Base-by-base conservation (phyloP, 192 early-diverging fungal species). In the Entomortierella parvispora region DNA sequence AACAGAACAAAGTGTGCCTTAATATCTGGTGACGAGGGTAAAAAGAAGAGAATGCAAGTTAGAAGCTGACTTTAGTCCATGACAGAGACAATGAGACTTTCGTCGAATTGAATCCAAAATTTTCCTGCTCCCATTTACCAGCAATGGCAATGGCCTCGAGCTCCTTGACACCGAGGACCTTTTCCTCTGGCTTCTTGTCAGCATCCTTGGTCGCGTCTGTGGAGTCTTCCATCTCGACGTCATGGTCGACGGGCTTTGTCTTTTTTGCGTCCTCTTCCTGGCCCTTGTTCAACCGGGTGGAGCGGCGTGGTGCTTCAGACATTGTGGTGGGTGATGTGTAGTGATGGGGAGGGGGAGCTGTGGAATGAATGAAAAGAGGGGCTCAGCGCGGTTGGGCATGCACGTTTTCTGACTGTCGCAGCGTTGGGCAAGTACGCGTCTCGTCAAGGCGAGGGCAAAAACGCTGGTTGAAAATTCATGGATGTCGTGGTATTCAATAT, bases 1-100 rank as follows among this genome's bases (percentile, higher is more conserved):
- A 99, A 80, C 40, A 97, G 82, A n/a, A 71, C 63, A 74, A 95
- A 86, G 80, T 94, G 93, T 61, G 93, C 92, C 65, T 92, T 92
- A 58, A 97, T 86, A 81, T 99, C 97, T 97, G 82, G 44, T 23
- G 25, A 23, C 18, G 20, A 15, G 22, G 22, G 12, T 34, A 53
- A 22, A 15, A 18, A 44, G 2, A 5, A 3, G 7, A 3, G 22
- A 22, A 33, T 37, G 23, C 26, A 33, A n/a, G n/a, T 29, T 5
- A 57, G 29, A n/a, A 18, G 1, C 40, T 3, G 29, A 1, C 31
- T 22, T 31, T 18, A 14, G 28, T n/a, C n/a, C n/a, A n/a, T n/a
- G n/a, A n/a, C n/a, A n/a, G n/a, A n/a, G n/a, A n/a, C n/a, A n/a
- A n/a, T n/a, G n/a, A n/a, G n/a, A n/a, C n/a, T n/a, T n/a, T n/a